Evolutionary conservation across 345 rosid genomes (phyloP), one percentile per base, ranked within the genome.

Genomic region (Bruguiera parviflora): DNA sequence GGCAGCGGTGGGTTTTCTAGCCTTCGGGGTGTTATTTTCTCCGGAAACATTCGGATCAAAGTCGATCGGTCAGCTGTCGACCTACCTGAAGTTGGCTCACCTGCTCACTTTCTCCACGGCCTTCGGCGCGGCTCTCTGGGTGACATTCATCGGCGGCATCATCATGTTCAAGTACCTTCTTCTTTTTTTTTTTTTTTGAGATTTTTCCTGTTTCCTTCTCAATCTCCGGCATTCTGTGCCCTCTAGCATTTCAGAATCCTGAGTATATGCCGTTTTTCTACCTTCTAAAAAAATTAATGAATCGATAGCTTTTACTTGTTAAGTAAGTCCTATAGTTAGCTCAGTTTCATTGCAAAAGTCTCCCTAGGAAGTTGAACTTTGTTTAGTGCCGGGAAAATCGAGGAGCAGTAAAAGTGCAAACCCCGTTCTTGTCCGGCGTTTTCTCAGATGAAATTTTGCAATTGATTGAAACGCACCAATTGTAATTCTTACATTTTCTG

Each of bases 61-160:
- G 10, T 74, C 89, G 21, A 81, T 71, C 6, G 79, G 80, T 2
- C 79, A 75, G 63, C 59, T 89, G n/a, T 72, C 82, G 53, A 80
- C 87, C 18, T 74, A 78, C 74, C 77, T 95, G 69, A 95, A 91
- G 80, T 83, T 95, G 58, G 88, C 91, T 74, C 97, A 95, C 80
- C 86, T 95, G 15, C 96, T 95, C 61, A 68, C 90, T 77, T 95
- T 95, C 83, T 78, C 99, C 81, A 88, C 99, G 46, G 92, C 99
- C 52, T 95, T 93, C 88, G 99, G 97, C 8, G 81, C 96, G 51
- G 91, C 96, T 70, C 93, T 88, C 22, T 95, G 97, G 99, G 97
- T 88, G 83, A 95, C 97, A 67, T 95, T 91, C 85, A 92, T 95
- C 83, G 97, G 97, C 29, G 97, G 99, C 74, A 89, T 92, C 93